Evolutionary conservation across 371 early-diverging fungal genomes (phyloP).

Genomic region (Umbelopsis sp.): DNA sequence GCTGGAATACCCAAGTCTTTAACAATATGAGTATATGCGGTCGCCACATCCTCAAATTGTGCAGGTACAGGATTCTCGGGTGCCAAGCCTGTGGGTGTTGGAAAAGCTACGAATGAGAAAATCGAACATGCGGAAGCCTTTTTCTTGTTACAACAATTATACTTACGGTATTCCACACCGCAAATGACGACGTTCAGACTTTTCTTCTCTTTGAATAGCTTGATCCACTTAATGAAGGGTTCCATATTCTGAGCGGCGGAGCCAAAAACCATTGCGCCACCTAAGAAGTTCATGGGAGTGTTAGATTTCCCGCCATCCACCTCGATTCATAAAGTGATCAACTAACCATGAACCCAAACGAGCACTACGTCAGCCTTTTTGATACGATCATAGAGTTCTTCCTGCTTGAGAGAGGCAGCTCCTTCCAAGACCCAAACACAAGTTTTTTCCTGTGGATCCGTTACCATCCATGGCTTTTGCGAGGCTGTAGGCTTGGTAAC

Average conservation of each 20-base stretch:
- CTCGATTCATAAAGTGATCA: neutral
- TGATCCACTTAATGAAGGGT: neutral
- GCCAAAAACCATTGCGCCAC: neutral
- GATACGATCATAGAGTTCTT: conserved; percentile 8
- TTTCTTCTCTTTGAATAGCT: neutral
- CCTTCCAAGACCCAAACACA: neutral
- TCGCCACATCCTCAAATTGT: neutral
- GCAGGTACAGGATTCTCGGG: conserved; percentile 1
- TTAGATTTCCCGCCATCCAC: neutral
- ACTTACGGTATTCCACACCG: conserved; percentile 6
- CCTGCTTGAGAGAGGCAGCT: neutral
- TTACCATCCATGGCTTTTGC: neutral
- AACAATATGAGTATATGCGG: neutral
- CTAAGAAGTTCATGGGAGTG: neutral
- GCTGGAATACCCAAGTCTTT: neutral
- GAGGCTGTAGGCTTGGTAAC: neutral
- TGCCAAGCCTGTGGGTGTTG: neutral
- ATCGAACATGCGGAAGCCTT: neutral
- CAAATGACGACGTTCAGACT: neutral
- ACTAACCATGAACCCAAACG: neutral
- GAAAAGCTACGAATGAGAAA: neutral
- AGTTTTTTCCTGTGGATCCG: conserved; percentile 1
- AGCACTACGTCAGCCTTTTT: neutral
- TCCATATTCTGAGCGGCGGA: neutral
- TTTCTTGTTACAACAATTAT: no score